These are phyloP conservation scores for Mrakia blollopis DNA, from an alignment of 768 basidiomycete genomes.

Conservation along the genomic window DNA sequence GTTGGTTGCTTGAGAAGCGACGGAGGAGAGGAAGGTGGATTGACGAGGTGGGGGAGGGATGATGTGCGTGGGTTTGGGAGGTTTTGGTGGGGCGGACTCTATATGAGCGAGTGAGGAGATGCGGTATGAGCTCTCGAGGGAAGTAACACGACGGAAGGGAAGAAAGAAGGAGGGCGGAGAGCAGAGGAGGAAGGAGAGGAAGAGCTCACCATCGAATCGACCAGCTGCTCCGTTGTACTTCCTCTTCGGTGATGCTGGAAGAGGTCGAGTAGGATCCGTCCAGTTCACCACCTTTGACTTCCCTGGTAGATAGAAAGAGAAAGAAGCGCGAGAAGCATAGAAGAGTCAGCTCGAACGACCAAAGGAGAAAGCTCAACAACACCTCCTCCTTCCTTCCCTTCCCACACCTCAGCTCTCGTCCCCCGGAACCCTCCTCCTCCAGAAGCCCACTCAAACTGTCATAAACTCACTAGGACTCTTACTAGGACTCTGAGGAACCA, in stretches of 20 bases:
- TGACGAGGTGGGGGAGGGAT: neutral
- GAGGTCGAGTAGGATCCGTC: conserved; percentile 6
- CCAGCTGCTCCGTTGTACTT: neutral
- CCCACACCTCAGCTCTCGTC: neutral
- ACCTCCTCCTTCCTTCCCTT: neutral
- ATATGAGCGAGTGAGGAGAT: neutral
- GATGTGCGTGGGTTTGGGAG: neutral
- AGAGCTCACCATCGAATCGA: conserved; percentile 9
- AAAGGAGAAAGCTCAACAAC: neutral
- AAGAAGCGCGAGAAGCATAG: neutral
- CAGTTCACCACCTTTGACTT: neutral
- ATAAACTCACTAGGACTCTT: conserved; percentile 17
- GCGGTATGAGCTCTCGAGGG: no score
- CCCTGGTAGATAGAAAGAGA: neutral
- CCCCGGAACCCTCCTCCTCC: neutral
- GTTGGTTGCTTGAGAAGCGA: conserved; percentile 3
- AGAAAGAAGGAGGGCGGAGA: neutral
- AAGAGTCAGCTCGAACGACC: neutral
- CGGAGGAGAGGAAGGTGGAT: conserved; percentile 2
- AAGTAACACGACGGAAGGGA: no score
- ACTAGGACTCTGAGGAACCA: conserved; percentile 28
- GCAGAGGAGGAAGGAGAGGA: neutral
- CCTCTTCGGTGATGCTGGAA: neutral
- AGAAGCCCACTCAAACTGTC: neutral
- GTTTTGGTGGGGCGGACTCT: neutral